A percentile compares a stretch with the other conserved stretches of the same genome.
Conservation (phyloP, 345 rosid species). For the Acer negundo region DNA sequence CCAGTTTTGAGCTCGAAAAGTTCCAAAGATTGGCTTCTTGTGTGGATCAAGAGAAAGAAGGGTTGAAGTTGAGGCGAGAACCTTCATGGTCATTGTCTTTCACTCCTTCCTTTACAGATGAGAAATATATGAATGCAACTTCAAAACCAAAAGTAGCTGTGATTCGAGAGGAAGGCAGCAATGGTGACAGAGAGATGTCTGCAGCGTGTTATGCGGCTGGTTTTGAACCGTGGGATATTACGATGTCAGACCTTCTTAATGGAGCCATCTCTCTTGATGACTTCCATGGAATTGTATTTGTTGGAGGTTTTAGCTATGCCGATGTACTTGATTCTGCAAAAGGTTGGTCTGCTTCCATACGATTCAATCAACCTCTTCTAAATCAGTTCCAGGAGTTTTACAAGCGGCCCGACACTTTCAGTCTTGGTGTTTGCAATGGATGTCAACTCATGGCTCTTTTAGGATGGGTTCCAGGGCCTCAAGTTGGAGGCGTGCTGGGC, state of each 20-base stretch:
- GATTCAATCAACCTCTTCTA: constrained; percentile 74
- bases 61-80: constrained; percentile 67
- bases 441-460: constrained; percentile 93
- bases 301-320: constrained; percentile 94
- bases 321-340: constrained; percentile 96
- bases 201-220: constrained; percentile 89
- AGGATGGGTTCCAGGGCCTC: constrained; percentile 97
- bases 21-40: constrained; percentile 80
- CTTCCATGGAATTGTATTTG: constrained; percentile 84
- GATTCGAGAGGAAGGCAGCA: constrained; percentile 97
- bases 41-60: constrained; percentile 84
- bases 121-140: constrained; percentile 51
- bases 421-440: constrained; percentile 94
- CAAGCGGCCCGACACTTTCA: constrained; percentile 80
- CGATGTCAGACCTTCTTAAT: constrained; percentile 85
- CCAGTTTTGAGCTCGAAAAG: constrained; percentile 83
- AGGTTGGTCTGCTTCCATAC: constrained; percentile 97
- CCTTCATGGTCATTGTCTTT: constrained; percentile 80
- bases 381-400: constrained; percentile 87
- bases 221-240: constrained; percentile 93
- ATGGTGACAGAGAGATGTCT: constrained; percentile 96
- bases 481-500: constrained; percentile 79
- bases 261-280: constrained; percentile 62
- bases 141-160: constrained; percentile 87
- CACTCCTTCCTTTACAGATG: constrained; percentile 69